Conservation (phyloP, 345 rosid genomes). For the Eucalyptus curtisii region DNA sequence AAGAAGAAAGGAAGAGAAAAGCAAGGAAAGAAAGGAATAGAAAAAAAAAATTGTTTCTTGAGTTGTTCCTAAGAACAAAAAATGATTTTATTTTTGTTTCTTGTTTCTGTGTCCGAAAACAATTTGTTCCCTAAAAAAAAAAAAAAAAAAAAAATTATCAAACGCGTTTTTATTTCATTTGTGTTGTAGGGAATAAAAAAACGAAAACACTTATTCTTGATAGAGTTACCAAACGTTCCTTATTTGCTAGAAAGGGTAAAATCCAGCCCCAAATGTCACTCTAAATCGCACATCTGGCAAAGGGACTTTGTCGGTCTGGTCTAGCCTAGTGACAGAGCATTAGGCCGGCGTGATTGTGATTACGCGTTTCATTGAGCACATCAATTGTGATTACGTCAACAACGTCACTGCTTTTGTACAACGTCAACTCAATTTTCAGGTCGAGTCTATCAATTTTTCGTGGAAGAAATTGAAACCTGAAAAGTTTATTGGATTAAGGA, state of each 20-base stretch:
- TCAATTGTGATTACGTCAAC: not conserved
- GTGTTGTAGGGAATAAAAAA: rapidly evolving
- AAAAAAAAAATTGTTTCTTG: no score
- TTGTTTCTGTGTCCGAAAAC: rapidly evolving
- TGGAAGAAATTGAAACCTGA: not conserved
- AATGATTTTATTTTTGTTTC: rapidly evolving
- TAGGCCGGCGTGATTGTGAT: not conserved
- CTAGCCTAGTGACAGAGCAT: not conserved
- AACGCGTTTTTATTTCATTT: rapidly evolving
- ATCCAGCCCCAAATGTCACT: no score
- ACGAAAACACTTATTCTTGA: rapidly evolving
- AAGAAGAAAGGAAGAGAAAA: no score
- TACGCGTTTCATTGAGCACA: not conserved
- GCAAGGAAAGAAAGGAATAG: no score
- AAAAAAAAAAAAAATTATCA: rapidly evolving
- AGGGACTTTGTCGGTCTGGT: not conserved
- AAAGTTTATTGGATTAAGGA: not conserved
- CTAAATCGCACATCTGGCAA: not conserved
- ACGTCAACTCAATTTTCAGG: not conserved
- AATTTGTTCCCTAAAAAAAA: rapidly evolving
- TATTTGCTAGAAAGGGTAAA: no score
- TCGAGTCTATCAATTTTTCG: not conserved
- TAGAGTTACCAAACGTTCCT: no score
- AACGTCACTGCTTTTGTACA: not conserved
- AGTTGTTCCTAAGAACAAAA: rapidly evolving